Evolutionary conservation across 2,329 filamentous ascomycete species (phyloP).

Genomic region (Pyrenophora seminiperda): DNA sequence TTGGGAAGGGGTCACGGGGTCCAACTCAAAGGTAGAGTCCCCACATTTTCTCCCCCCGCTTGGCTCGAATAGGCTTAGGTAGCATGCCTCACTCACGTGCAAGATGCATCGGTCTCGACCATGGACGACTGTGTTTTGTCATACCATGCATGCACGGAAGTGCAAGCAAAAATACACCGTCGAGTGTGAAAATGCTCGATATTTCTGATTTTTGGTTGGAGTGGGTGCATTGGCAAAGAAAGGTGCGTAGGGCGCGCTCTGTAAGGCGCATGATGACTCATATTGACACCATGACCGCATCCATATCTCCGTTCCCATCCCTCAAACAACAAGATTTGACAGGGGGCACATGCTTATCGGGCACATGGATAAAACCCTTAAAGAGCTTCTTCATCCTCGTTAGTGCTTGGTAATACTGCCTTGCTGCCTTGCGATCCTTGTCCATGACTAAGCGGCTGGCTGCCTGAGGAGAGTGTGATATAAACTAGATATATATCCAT

Average conservation of each 20-base stretch:
- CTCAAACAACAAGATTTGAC: neutral
- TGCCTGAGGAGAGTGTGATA: neutral
- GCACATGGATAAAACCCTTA: neutral
- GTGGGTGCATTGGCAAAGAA: too few species aligned
- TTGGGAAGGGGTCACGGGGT: too few species aligned
- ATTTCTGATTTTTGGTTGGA: too few species aligned
- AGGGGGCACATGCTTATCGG: neutral
- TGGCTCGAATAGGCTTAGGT: neutral
- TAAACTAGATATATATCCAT: neutral
- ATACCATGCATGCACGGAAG: too few species aligned
- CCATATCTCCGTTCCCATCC: neutral
- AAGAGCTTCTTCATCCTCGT: slow-evolving; percentile 5
- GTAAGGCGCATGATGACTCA: too few species aligned
- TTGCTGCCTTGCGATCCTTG: neutral
- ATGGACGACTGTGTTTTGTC: too few species aligned
- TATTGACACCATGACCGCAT: neutral
- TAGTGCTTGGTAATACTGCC: neutral
- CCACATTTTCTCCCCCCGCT: neutral
- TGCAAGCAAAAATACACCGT: too few species aligned
- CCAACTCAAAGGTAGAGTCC: too few species aligned
- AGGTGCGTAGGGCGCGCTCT: too few species aligned
- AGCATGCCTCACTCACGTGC: neutral
- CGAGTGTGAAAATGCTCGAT: too few species aligned
- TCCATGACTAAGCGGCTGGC: slow-evolving; percentile 5
- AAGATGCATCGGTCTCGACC: neutral